phyloP scores from a whole-genome alignment of 352 stramenopile species.

The Plasmopara muralis region DNA sequence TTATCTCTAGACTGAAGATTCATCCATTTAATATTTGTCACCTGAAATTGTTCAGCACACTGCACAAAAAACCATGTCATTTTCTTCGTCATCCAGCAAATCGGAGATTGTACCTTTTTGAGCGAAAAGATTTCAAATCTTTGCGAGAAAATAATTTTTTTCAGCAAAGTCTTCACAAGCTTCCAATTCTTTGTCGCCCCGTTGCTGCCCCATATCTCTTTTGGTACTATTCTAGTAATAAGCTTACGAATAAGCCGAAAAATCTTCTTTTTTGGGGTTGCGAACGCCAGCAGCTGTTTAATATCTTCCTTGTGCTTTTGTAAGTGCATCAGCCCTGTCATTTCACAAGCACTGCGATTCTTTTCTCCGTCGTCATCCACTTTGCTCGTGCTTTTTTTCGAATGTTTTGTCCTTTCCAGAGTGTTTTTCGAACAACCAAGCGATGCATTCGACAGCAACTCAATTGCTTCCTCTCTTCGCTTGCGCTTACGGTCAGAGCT shows the following conservation, averaged over 20 bases:
- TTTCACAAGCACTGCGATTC: neutral
- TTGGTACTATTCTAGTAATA: conserved; percentile 45
- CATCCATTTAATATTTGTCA: conserved; percentile 42
- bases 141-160: conserved; percentile 38
- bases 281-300: conserved; percentile 30
- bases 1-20: conserved; percentile 12
- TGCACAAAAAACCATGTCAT: conserved; percentile 10
- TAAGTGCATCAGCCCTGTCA: conserved; percentile 26
- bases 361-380: neutral
- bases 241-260: conserved; percentile 48
- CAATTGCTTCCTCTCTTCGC: conserved; percentile 39
- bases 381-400: conserved; percentile 13
- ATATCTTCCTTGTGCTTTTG: conserved; percentile 53
- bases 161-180: conserved; percentile 40
- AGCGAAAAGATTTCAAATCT: conserved; percentile 57
- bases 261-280: conserved; percentile 39
- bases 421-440: neutral
- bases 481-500: conserved; percentile 38
- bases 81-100: neutral
- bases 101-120: conserved; percentile 30
- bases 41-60: conserved; percentile 31
- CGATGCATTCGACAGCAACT: conserved; percentile 35
- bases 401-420: neutral
- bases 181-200: conserved; percentile 42
- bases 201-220: conserved; percentile 41